Evolutionary conservation across 2,329 filamentous ascomycete species (phyloP).

Genomic region (Botrytis tulipae): DNA sequence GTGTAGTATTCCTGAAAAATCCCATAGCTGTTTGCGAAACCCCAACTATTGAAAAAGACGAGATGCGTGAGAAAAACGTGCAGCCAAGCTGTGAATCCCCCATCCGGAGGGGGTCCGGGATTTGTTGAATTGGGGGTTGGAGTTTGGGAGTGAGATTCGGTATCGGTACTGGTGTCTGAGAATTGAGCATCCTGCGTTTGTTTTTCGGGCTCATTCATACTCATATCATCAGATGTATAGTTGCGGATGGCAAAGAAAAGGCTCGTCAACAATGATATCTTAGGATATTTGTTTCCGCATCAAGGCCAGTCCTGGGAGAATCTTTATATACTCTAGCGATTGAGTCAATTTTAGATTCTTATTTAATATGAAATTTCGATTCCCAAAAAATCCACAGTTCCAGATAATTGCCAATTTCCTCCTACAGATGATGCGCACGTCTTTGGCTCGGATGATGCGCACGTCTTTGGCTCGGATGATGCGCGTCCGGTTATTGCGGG

Average conservation of each 20-base stretch:
- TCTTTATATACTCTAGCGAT: background rate
- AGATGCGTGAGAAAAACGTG: background rate
- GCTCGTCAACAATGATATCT: background rate
- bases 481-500: slow-evolving; percentile 12
- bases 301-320: too few species aligned
- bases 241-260: too few species aligned
- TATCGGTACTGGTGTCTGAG: background rate
- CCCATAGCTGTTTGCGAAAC: background rate
- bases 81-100: background rate
- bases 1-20: background rate
- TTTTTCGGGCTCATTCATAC: background rate
- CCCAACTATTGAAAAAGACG: background rate
- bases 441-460: background rate
- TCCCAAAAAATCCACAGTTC: background rate
- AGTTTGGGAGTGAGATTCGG: too few species aligned
- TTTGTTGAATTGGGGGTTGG: too few species aligned
- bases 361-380: background rate
- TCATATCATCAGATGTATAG: background rate
- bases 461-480: background rate
- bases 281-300: background rate
- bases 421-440: background rate
- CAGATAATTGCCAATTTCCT: background rate
- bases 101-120: background rate
- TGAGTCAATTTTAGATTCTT: too few species aligned
- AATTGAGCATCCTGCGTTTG: background rate